Evolutionary conservation across 2,329 filamentous ascomycete species (phyloP).

Genomic region (Cordyceps farinosa): DNA sequence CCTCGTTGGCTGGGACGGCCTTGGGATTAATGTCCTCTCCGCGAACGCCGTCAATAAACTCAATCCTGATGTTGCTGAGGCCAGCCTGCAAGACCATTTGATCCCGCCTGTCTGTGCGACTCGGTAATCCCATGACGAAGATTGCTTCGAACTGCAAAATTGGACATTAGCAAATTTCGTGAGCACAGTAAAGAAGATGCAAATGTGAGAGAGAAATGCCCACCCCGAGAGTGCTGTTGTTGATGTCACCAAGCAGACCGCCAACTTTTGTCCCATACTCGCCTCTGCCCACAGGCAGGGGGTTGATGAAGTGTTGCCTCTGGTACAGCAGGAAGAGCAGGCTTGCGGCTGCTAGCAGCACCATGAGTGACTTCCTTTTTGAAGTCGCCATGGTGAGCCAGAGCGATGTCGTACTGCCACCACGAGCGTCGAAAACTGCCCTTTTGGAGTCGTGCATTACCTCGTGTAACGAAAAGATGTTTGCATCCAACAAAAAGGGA

Average conservation of each 20-base stretch:
- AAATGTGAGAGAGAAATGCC: neutral
- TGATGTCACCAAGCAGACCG: conserved; percentile 9
- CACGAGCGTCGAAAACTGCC: neutral
- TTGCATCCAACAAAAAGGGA: no score
- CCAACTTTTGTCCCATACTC: neutral
- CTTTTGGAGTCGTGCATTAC: neutral
- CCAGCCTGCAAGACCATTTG: conserved; percentile 44
- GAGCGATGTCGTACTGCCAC: neutral
- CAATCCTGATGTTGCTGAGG: conserved; percentile 41
- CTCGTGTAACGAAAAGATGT: neutral
- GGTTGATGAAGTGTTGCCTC: neutral
- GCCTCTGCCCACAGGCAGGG: neutral
- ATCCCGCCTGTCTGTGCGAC: conserved; percentile 48
- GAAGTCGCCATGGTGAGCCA: neutral
- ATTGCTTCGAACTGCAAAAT: conserved; percentile 18
- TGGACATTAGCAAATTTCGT: neutral
- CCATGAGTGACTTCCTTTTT: neutral
- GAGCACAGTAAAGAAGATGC: neutral
- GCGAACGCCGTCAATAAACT: conserved; percentile 43
- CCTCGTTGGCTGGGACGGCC: conserved; percentile 26
- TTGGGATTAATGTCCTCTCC: conserved; percentile 36
- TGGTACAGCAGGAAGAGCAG: neutral
- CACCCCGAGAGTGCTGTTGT: conserved; percentile 15
- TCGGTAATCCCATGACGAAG: conserved; percentile 48
- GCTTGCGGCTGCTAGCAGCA: neutral